Percentiles rank a stretch among this genome's conserved stretches.
phyloP scores from a whole-genome alignment of 169 alveolate genomes.

The Eimeria falciformis region DNA sequence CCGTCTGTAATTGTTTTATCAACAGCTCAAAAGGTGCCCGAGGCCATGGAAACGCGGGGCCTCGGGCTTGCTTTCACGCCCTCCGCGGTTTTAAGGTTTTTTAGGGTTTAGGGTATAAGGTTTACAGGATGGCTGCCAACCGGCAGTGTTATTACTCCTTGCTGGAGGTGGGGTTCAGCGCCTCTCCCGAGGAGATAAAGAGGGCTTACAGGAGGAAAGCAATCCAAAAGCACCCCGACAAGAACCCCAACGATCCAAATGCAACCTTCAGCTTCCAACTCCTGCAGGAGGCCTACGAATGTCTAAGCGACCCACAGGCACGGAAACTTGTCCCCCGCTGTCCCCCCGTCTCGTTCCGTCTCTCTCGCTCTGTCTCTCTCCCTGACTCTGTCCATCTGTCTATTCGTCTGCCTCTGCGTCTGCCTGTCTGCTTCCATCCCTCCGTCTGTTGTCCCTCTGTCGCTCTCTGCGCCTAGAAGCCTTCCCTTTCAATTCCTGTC shows the following conservation, averaged over 20 bases:
- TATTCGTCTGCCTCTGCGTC: not conserved
- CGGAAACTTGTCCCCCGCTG: not conserved
- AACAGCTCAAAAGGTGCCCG: too few species aligned
- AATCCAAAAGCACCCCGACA: slow-evolving; percentile 69
- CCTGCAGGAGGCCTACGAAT: slow-evolving; percentile 73
- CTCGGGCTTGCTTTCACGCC: not conserved
- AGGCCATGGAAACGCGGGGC: too few species aligned
- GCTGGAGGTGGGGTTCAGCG: not conserved
- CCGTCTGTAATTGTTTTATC: too few species aligned
- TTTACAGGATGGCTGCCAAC: not conserved
- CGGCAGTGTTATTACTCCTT: slow-evolving; percentile 38
- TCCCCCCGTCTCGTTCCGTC: not conserved
- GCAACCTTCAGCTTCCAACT: slow-evolving; percentile 66
- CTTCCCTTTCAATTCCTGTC: too few species aligned
- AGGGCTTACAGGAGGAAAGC: slow-evolving; percentile 57
- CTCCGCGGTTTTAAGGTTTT: not conserved
- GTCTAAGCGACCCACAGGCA: slow-evolving; percentile 59
- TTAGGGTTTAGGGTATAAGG: not conserved
- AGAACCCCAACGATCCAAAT: slow-evolving; percentile 15
- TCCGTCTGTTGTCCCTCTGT: too few species aligned
- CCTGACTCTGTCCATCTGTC: not conserved
- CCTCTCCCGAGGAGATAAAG: slow-evolving; percentile 36
- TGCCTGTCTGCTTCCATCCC: not conserved
- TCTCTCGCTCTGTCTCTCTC: not conserved
- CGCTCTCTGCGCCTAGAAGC: too few species aligned